phyloP scores from a whole-genome alignment of 2,329 filamentous ascomycete genomes.

The Xylariales sp. region DNA sequence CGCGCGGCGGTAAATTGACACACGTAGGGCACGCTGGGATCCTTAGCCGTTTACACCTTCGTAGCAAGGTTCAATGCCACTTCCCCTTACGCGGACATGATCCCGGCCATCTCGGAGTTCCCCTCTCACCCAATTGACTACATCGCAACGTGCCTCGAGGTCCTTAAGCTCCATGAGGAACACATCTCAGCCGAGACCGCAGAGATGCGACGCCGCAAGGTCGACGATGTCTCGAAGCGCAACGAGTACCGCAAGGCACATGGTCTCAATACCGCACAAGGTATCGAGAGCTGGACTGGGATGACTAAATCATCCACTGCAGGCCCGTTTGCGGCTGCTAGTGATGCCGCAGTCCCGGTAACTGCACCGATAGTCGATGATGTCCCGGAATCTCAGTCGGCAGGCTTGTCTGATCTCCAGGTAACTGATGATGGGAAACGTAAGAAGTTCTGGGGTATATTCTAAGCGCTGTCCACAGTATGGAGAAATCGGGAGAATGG shows the following conservation, averaged over 20 bases:
- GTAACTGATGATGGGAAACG: constrained; percentile 35
- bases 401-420: neutral
- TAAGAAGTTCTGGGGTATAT: constrained; percentile 84
- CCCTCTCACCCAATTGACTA: constrained; percentile 66
- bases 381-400: constrained; percentile 5
- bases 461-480: constrained; percentile 38
- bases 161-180: constrained; percentile 71
- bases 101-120: constrained; percentile 67
- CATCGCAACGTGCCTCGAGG: constrained; percentile 59
- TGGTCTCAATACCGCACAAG: constrained; percentile 55
- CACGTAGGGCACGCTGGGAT: constrained; percentile 59
- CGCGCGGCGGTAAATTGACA: too few species aligned
- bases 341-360: constrained; percentile 10
- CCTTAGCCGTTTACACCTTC: constrained; percentile 68
- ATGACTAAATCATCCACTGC: neutral
- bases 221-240: constrained; percentile 86
- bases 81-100: constrained; percentile 74
- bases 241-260: constrained; percentile 81
- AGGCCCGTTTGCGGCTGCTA: constrained; percentile 21
- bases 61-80: constrained; percentile 72
- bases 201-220: constrained; percentile 66
- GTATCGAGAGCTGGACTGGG: constrained; percentile 16
- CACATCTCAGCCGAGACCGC: constrained; percentile 64
- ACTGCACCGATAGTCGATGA: constrained; percentile 9
- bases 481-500: too few species aligned